phyloP scores from a whole-genome alignment of 2,329 filamentous ascomycete species.

The Epichloe gansuensis region DNA sequence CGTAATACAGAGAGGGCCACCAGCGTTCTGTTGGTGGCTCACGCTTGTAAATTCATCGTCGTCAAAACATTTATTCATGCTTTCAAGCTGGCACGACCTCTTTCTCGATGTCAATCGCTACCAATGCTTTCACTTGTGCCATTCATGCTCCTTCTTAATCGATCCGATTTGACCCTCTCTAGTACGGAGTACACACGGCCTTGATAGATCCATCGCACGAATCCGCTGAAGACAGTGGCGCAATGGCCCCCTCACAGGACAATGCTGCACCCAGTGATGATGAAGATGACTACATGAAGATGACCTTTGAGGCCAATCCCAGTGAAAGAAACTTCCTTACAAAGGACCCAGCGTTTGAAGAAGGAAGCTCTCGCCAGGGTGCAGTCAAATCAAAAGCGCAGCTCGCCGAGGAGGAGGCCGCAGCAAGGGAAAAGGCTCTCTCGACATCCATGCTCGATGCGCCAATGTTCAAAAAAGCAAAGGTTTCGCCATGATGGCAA shows the following conservation, averaged over 20 bases:
- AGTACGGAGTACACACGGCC: not conserved
- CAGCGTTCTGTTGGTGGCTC: too few relatives aligned
- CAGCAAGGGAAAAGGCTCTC: slow-evolving; percentile 63
- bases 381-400: slow-evolving; percentile 72
- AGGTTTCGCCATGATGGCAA: slow-evolving; percentile 91
- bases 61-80: not conserved
- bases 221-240: not conserved
- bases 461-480: slow-evolving; percentile 54
- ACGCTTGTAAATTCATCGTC: not conserved
- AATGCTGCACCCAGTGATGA: slow-evolving; percentile 6
- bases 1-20: slow-evolving; percentile 5
- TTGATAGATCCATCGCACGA: not conserved
- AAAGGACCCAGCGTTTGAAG: slow-evolving; percentile 40
- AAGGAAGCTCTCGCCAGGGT: slow-evolving; percentile 57
- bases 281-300: slow-evolving; percentile 95
- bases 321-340: slow-evolving; percentile 40
- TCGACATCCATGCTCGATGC: slow-evolving; percentile 57
- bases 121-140: too few relatives aligned
- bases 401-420: slow-evolving; percentile 59
- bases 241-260: slow-evolving; percentile 1
- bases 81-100: not conserved
- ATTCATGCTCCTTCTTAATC: not conserved
- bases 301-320: slow-evolving; percentile 59
- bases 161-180: not conserved
- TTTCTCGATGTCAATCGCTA: not conserved